These are phyloP conservation scores for Escovopsis sp. DNA, from an alignment of 2,329 filamentous ascomycete species.

Conservation along the genomic window DNA sequence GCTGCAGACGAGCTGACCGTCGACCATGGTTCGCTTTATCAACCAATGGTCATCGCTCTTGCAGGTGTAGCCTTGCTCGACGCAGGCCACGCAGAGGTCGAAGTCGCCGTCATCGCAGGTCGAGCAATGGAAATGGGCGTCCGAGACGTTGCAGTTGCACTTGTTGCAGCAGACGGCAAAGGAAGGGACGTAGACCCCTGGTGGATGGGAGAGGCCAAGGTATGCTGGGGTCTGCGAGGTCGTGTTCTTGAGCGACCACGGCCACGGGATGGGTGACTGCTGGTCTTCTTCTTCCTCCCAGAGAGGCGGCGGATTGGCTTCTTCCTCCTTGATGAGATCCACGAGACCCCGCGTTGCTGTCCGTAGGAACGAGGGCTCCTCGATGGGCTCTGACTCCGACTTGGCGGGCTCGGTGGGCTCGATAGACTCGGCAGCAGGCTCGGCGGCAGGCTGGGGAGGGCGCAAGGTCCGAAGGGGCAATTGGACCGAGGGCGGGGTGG, in stretches of 20 bases:
- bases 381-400: too few relatives aligned
- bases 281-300: too few relatives aligned
- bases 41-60: constrained; percentile 74
- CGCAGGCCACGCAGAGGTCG: constrained; percentile 73
- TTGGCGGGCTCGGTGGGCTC: background rate
- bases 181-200: constrained; percentile 6
- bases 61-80: constrained; percentile 63
- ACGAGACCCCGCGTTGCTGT: too few relatives aligned
- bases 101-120: constrained; percentile 89
- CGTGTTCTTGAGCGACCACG: too few relatives aligned
- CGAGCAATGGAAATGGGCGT: constrained; percentile 86
- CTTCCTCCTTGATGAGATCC: too few relatives aligned
- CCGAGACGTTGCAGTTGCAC: constrained; percentile 63
- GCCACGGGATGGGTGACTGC: too few relatives aligned
- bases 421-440: background rate
- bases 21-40: constrained; percentile 72
- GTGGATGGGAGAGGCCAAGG: background rate
- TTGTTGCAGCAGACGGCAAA: constrained; percentile 92
- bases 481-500: constrained; percentile 2
- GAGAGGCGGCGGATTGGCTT: too few relatives aligned
- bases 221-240: too few relatives aligned
- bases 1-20: constrained; percentile 70
- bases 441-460: constrained; percentile 4
- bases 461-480: constrained; percentile 11
- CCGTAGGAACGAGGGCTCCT: too few relatives aligned